Percentiles rank a stretch among this genome's conserved stretches.
Conservation (phyloP, 805 yeast genomes). For the Nakazawaea molendinolei region DNA sequence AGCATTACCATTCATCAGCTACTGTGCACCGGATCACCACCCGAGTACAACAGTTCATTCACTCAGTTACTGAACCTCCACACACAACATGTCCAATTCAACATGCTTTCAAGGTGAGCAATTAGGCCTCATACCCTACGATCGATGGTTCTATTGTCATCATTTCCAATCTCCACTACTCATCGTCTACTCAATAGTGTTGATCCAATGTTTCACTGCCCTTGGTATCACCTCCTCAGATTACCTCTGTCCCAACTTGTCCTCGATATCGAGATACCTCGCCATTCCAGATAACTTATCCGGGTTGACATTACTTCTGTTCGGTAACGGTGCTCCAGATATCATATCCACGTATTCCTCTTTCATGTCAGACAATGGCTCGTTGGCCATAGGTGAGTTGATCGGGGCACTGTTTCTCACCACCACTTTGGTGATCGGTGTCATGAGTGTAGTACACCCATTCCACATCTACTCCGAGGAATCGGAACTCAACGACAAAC, state of each 20-base stretch:
- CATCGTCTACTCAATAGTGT: conserved; percentile 16
- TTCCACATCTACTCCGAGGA: conserved; percentile 34
- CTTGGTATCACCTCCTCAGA: conserved; percentile 83
- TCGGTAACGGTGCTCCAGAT: conserved; percentile 94
- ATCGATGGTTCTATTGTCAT: conserved; percentile 25
- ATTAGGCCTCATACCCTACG: conserved; percentile 23
- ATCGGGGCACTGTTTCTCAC: conserved; percentile 86
- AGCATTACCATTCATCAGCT: too few relatives aligned
- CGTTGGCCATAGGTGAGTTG: conserved; percentile 85
- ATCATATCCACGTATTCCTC: conserved; percentile 81
- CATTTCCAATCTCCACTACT: conserved; percentile 15
- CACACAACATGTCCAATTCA: too few relatives aligned
- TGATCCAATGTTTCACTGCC: conserved; percentile 52
- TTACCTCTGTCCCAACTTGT: conserved; percentile 75
- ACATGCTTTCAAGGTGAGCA: too few relatives aligned
- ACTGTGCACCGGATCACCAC: too few relatives aligned
- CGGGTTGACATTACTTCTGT: conserved; percentile 82
- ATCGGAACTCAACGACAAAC: conserved; percentile 23
- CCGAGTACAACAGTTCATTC: too few relatives aligned
- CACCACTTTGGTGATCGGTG: conserved; percentile 72
- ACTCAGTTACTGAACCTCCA: too few relatives aligned
- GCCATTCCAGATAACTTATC: conserved; percentile 74
- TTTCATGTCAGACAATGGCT: conserved; percentile 56
- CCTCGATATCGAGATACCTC: conserved; percentile 56
- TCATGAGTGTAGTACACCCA: conserved; percentile 65